Percentiles rank a stretch among this genome's conserved stretches.
phyloP scores from a whole-genome alignment of 257 asterid species.

The Solanum bulbocastanum region DNA sequence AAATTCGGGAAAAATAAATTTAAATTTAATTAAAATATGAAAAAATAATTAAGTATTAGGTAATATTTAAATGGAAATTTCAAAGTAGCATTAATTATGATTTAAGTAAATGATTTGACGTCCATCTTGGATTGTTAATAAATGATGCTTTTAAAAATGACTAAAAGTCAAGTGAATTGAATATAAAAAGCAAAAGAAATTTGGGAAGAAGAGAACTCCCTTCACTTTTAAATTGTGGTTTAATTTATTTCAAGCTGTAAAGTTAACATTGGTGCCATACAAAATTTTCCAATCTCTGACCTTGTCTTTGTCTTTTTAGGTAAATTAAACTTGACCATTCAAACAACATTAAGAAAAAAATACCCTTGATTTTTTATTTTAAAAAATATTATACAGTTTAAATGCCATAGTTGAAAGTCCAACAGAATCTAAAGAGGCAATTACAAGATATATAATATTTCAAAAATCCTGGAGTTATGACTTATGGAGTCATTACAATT shows the following conservation, averaged over 20 bases:
- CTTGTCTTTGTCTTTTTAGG: slow-evolving; percentile 63
- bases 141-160: slow-evolving; percentile 24
- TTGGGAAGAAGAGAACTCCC: slow-evolving; percentile 13
- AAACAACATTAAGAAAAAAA: neutral
- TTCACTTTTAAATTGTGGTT: slow-evolving; percentile 20
- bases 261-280: slow-evolving; percentile 61
- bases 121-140: slow-evolving; percentile 80
- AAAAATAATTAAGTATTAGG: slow-evolving; percentile 22
- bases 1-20: slow-evolving; percentile 15
- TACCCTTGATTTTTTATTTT: slow-evolving; percentile 13
- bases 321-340: slow-evolving; percentile 42
- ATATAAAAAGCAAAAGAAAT: slow-evolving; percentile 11
- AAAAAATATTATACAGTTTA: slow-evolving; percentile 18
- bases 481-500: neutral
- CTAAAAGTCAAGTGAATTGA: slow-evolving; percentile 42
- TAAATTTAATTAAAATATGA: slow-evolving; percentile 23
- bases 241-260: slow-evolving; percentile 57
- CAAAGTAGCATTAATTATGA: slow-evolving; percentile 59
- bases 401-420: neutral
- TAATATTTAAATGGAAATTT: slow-evolving; percentile 55
- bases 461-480: neutral
- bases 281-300: slow-evolving; percentile 40
- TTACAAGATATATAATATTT: neutral
- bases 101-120: slow-evolving; percentile 78
- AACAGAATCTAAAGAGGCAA: too few species aligned